Conservation (phyloP, 164 flowering plant genomes). For the Nymphaea colorata region DNA sequence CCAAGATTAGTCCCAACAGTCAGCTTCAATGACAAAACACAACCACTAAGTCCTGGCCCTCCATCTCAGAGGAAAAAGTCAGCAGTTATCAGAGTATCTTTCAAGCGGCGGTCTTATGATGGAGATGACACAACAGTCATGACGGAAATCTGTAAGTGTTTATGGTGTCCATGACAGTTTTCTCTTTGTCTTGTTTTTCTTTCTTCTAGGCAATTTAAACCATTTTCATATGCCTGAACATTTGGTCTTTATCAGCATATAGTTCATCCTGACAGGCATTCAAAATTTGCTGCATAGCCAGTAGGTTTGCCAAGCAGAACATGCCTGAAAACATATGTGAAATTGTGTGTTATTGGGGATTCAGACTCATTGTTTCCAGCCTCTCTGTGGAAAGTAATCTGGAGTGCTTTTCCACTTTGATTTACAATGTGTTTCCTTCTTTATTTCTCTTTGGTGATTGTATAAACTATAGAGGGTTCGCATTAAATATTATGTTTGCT, state of each 20-base stretch:
- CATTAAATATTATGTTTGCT: background rate
- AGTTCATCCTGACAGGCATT: no score
- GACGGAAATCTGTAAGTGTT: background rate
- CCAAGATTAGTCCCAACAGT: conserved; percentile 37
- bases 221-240: no score
- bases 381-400: background rate
- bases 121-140: background rate
- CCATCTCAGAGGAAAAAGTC: conserved; percentile 44
- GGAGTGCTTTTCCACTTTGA: background rate
- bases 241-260: no score
- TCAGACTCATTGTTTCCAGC: no score
- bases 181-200: background rate
- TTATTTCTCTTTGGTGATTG: background rate
- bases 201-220: no score
- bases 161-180: background rate
- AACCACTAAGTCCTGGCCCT: conserved; percentile 18
- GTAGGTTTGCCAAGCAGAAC: background rate
- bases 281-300: no score
- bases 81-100: conserved; percentile 65
- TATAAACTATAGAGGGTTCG: background rate
- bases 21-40: conserved; percentile 66
- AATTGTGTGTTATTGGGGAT: no score
- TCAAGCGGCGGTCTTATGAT: conserved; percentile 68
- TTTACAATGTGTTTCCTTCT: background rate
- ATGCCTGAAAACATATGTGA: background rate